Percentiles rank a stretch among this genome's conserved stretches.
Evolutionary conservation across 345 rosid genomes (phyloP).

Genomic region (Moricandia arvensis): DNA sequence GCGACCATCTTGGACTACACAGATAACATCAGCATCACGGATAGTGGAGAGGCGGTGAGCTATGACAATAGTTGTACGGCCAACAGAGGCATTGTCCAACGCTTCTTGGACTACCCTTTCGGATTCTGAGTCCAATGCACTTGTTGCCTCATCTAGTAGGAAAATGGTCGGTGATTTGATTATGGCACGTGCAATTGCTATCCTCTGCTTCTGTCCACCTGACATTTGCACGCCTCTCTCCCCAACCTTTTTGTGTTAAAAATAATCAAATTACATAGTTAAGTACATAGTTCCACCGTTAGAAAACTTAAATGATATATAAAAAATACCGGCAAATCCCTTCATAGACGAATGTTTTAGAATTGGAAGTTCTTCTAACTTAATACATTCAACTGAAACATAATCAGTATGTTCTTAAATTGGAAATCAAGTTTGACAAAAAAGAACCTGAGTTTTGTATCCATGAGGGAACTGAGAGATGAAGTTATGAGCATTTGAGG

Average conservation of each 20-base stretch:
- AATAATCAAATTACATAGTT: not conserved
- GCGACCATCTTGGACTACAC: conserved; percentile 76
- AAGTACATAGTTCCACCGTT: no score
- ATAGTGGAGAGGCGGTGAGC: conserved; percentile 89
- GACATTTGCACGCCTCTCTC: conserved; percentile 64
- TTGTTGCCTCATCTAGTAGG: conserved; percentile 82
- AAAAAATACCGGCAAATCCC: no score
- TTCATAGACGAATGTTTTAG: no score
- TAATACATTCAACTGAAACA: no score
- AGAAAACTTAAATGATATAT: no score
- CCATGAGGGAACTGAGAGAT: conserved; percentile 76
- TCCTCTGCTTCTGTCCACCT: not conserved
- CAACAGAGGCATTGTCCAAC: conserved; percentile 72
- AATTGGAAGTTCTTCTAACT: no score
- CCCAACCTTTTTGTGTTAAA: conserved; percentile 43
- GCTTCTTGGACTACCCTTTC: conserved; percentile 91
- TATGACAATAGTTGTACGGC: conserved; percentile 77
- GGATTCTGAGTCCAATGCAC: conserved; percentile 86
- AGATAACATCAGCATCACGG: conserved; percentile 69
- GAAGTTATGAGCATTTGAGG: conserved; percentile 80
- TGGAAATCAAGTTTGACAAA: conserved; percentile 44
- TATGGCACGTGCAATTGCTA: conserved; percentile 53
- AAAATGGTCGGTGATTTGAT: conserved; percentile 73
- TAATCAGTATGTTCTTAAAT: not conserved
- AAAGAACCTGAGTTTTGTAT: conserved; percentile 55